Conservation (phyloP, 192 early-diverging fungal species). For the Ramicandelaber brevisporus region DNA sequence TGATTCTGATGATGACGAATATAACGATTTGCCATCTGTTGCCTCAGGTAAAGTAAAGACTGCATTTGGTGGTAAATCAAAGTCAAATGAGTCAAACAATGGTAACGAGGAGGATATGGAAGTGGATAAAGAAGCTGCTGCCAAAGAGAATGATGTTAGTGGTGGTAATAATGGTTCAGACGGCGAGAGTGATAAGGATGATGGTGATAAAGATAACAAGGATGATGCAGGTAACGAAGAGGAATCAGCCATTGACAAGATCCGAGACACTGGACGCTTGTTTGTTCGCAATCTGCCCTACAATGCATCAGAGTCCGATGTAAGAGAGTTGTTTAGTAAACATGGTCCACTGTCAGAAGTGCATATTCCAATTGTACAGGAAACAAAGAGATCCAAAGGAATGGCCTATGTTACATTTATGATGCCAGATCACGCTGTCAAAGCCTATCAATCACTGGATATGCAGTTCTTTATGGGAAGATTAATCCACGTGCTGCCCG, state of each 20-base stretch:
- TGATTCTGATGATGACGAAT: conserved; percentile 5
- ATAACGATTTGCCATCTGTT: conserved; percentile 3
- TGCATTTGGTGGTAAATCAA: neutral
- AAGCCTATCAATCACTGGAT: conserved; percentile 58
- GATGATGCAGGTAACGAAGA: conserved; percentile 5
- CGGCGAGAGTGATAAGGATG: conserved; percentile 10
- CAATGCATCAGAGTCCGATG: conserved; percentile 65
- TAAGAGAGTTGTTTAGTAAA: conserved; percentile 51
- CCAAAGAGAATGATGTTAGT: neutral
- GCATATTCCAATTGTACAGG: conserved; percentile 81
- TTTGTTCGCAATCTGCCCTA: conserved; percentile 88
- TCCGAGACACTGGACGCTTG: conserved; percentile 82
- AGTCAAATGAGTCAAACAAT: conserved; percentile 4
- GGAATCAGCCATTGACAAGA: conserved; percentile 25
- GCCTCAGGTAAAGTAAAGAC: no score
- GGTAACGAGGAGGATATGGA: conserved; percentile 14
- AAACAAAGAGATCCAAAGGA: conserved; percentile 82
- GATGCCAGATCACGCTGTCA: conserved; percentile 81
- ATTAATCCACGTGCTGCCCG: conserved; percentile 67
- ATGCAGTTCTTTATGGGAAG: conserved; percentile 77
- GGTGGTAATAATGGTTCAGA: neutral
- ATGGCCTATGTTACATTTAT: conserved; percentile 76
- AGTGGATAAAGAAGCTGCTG: conserved; percentile 15
- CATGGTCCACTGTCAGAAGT: conserved; percentile 83
- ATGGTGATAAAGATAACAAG: conserved; percentile 10